Base-by-base conservation (phyloP, 371 early-diverging fungal genomes). In the Rhizopus microsporus region DNA sequence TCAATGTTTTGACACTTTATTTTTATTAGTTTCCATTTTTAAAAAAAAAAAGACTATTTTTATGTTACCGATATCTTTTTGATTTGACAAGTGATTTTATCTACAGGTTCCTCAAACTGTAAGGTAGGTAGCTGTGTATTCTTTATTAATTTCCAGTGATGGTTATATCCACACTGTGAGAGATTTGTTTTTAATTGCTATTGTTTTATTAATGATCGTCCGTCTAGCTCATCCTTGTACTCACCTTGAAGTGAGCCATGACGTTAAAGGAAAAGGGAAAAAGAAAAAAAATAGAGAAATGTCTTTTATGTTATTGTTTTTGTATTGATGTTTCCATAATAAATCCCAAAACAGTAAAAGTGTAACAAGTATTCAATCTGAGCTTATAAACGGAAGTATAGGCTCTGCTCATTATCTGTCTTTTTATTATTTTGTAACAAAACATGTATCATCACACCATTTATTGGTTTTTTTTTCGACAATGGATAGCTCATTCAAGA, bases 1-100 rank as follows among this genome's bases (percentile, higher is more conserved):
- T 77, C 77, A 38, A 69, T 59, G 35, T 67, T 69, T 59, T 77
- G 77, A 57, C 74, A 71, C 77, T 77, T 53, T 53, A 43, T 12
- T 47, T 30, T 42, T 2, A 2, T 10, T 48, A 23, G 45, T 16
- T 42, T 64, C 54, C 54, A 15, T 53, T 32, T 35, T 45, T 46
- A 13, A 30, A 29, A 29, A 16, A 13, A 30, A 29, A 29, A 16
- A 63, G 51, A 17, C 34, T 31, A 44, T 40, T 34, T 34, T 61
- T 15, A 1, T 54, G 31, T 57, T 60, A 70, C 70, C 53, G 34
- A 15, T 51, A 60, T 54, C n/a, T 46, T 57, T 37, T 63, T 63
- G 54, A 56, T 60, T 42, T 59, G 59, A 43, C 42, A 33, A 7
- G 46, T 43, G 12, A 64, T 42, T 58, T 44, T 59, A 30, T 57